Evolutionary conservation across 2,329 filamentous ascomycete species (phyloP).

Genomic region (Akanthomyces muscarius): DNA sequence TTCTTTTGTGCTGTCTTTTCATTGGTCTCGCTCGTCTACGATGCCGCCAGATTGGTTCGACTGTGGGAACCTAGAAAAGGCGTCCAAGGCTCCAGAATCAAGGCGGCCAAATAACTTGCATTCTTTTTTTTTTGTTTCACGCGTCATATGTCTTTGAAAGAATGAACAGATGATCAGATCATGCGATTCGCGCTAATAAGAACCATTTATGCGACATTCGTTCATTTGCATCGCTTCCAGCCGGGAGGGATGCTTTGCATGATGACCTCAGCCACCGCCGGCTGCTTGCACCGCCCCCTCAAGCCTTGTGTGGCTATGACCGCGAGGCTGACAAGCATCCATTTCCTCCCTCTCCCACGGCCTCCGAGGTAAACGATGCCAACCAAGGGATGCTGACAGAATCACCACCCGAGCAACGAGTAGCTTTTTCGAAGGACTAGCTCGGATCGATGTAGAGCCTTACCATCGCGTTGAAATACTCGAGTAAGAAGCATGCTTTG

Average conservation of each 20-base stretch:
- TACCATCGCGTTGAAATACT: too few relatives aligned
- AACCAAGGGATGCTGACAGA: too few relatives aligned
- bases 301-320: conserved; percentile 8
- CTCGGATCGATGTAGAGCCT: too few relatives aligned
- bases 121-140: neutral
- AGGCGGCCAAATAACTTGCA: neutral
- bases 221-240: neutral
- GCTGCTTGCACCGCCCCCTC: conserved; percentile 3
- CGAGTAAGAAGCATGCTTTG: neutral
- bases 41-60: conserved; percentile 8
- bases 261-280: conserved; percentile 1
- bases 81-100: conserved; percentile 3
- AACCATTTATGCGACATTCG: neutral
- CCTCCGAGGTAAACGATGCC: neutral
- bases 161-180: too few relatives aligned
- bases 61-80: neutral
- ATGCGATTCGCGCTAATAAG: neutral
- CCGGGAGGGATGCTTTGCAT: neutral
- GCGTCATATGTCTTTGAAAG: neutral
- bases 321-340: conserved; percentile 2
- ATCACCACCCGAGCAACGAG: too few relatives aligned
- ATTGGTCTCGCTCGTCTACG: conserved; percentile 9
- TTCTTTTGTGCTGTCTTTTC: neutral
- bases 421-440: too few relatives aligned
- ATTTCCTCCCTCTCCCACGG: neutral